Conservation (phyloP, 495 filamentous ascomycete species). For the Amorphotheca resinae region DNA sequence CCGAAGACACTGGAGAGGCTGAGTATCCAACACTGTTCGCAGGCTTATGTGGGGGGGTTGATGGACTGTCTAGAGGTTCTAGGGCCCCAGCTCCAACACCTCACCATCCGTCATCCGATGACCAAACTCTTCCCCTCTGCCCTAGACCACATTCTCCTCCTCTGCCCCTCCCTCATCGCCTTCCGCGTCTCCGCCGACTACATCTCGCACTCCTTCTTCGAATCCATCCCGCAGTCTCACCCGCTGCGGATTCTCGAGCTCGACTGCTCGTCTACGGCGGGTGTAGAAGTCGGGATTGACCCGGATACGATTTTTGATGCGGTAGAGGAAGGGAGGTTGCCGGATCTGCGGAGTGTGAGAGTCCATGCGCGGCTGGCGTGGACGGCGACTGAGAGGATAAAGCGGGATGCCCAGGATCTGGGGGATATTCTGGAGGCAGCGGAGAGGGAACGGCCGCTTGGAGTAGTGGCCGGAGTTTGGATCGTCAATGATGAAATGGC, state of each 20-base stretch:
- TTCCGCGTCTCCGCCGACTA: slow-evolving; percentile 29
- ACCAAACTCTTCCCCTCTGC: slow-evolving; percentile 10
- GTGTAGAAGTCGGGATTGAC: slow-evolving; percentile 21
- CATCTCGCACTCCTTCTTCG: slow-evolving; percentile 25
- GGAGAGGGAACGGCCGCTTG: slow-evolving; percentile 17
- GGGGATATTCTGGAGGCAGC: slow-evolving; percentile 26
- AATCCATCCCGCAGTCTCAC: slow-evolving; percentile 18
- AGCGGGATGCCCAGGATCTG: slow-evolving; percentile 23
- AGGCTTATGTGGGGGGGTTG: slow-evolving; percentile 6
- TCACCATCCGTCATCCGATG: slow-evolving; percentile 22
- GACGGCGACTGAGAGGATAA: slow-evolving; percentile 13
- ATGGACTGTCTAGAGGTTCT: slow-evolving; percentile 3
- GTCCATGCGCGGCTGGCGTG: slow-evolving; percentile 25
- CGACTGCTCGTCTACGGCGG: slow-evolving; percentile 22
- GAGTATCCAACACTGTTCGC: slow-evolving; percentile 20
- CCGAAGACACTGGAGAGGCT: slow-evolving; percentile 8
- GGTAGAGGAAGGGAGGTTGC: slow-evolving; percentile 24
- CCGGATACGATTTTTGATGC: slow-evolving; percentile 26
- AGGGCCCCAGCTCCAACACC: slow-evolving; percentile 13
- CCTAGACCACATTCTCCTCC: slow-evolving; percentile 24
- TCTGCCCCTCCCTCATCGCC: slow-evolving; percentile 23
- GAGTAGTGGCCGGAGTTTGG: slow-evolving; percentile 11
- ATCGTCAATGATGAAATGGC: slow-evolving; percentile 5
- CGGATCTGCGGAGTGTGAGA: slow-evolving; percentile 25
- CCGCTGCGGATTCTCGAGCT: slow-evolving; percentile 26